Evolutionary conservation across 768 basidiomycete genomes (phyloP).

Genomic region (Tylopilus vinaceipallidus): DNA sequence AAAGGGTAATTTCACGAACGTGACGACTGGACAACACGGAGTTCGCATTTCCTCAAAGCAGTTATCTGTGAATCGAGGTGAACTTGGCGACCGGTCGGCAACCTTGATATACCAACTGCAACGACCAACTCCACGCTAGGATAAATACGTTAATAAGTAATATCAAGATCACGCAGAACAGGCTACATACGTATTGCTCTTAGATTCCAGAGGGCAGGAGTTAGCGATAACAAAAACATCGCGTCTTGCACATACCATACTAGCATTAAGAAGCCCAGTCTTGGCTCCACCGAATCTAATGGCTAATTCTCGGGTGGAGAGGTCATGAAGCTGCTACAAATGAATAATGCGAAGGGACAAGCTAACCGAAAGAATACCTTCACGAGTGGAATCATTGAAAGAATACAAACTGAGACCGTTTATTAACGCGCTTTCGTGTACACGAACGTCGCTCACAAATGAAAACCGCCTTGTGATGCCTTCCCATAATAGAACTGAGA

Average conservation of each 20-base stretch:
- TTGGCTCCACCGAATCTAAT: constrained; percentile 73
- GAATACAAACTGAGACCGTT: constrained; percentile 50
- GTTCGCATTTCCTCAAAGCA: constrained; percentile 78
- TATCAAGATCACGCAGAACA: not conserved
- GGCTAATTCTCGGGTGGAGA: constrained; percentile 71
- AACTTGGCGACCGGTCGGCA: not conserved
- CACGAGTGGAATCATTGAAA: constrained; percentile 77
- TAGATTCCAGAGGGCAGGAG: not conserved
- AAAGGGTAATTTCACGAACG: constrained; percentile 40
- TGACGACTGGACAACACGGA: constrained; percentile 78
- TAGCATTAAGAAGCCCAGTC: constrained; percentile 79
- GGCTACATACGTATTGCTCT: constrained; percentile 67
- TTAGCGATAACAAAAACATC: constrained; percentile 1
- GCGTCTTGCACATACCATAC: constrained; percentile 49
- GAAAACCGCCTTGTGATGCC: constrained; percentile 57
- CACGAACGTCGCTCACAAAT: constrained; percentile 43
- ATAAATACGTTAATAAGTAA: constrained; percentile 1
- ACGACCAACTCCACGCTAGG: constrained; percentile 64
- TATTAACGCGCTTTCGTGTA: not conserved
- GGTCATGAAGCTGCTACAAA: constrained; percentile 61
- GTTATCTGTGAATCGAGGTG: constrained; percentile 45
- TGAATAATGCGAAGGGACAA: constrained; percentile 5
- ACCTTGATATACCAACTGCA: constrained; percentile 49
- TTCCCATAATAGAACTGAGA: constrained; percentile 45
- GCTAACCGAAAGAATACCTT: constrained; percentile 42